A percentile compares a stretch with the other conserved stretches of the same genome.
Conservation (phyloP, 164 flowering plant species). For the Magnolia kwangsiensis region DNA sequence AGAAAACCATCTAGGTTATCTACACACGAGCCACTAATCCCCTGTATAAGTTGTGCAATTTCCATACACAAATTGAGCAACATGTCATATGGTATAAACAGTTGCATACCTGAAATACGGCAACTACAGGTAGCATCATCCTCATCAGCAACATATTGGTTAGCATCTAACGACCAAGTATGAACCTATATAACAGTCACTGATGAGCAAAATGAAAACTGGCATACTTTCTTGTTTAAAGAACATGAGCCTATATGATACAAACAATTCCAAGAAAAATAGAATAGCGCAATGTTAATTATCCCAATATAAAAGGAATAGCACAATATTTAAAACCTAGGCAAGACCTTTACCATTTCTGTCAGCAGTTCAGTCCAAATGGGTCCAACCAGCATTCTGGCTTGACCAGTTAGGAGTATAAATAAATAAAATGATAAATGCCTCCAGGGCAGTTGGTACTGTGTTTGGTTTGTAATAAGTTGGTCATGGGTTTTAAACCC, state of each 20-base stretch:
- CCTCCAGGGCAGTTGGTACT: too few relatives aligned
- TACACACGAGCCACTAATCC: neutral
- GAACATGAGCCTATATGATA: neutral
- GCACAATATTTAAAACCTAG: neutral
- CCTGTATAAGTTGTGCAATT: neutral
- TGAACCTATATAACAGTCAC: constrained; percentile 44
- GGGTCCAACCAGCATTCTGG: neutral
- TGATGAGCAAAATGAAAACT: neutral
- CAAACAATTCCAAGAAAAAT: neutral
- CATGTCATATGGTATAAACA: neutral
- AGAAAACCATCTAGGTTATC: too few relatives aligned
- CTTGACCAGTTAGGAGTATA: too few relatives aligned
- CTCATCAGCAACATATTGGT: constrained; percentile 92
- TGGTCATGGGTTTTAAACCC: too few relatives aligned
- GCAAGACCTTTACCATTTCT: neutral
- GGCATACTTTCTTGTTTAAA: neutral
- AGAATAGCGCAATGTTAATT: too few relatives aligned
- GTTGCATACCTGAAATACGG: constrained; percentile 77
- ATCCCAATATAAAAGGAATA: neutral
- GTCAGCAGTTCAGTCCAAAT: neutral
- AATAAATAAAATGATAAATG: too few relatives aligned
- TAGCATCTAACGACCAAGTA: constrained; percentile 84
- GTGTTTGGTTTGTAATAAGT: too few relatives aligned
- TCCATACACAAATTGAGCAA: neutral
- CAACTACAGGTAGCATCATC: constrained; percentile 81